Evolutionary conservation across 1,284 basidiomycete genomes (phyloP).

Genomic region (Vanrija sp.): DNA sequence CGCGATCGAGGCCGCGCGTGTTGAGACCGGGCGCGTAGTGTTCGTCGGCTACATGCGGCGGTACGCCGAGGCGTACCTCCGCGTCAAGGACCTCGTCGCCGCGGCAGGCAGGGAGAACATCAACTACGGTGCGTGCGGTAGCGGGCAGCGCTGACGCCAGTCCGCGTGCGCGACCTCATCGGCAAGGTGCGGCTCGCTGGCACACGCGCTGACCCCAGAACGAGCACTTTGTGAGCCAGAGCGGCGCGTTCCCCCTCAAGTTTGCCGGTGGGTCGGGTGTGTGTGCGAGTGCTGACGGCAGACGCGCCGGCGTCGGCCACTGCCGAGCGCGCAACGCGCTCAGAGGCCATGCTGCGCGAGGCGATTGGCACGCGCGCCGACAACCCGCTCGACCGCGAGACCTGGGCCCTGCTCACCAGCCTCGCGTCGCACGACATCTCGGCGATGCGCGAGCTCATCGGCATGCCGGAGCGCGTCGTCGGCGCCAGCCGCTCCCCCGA

Average conservation of each 20-base stretch:
- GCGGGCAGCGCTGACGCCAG: conserved; percentile 2
- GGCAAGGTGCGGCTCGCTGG: conserved; percentile 31
- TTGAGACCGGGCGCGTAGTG: conserved; percentile 18
- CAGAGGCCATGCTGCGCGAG: conserved; percentile 18
- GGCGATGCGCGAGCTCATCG: conserved; percentile 50
- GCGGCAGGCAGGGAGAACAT: not conserved
- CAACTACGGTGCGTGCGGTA: conserved; percentile 7
- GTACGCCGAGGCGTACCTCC: conserved; percentile 45
- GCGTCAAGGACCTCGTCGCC: conserved; percentile 37
- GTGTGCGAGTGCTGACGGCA: conserved; percentile 29
- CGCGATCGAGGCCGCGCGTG: conserved; percentile 21
- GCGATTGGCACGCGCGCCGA: conserved; percentile 23
- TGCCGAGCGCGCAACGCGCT: conserved; percentile 14
- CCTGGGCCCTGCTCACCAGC: conserved; percentile 42
- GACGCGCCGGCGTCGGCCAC: conserved; percentile 33
- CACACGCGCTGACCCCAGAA: conserved; percentile 32
- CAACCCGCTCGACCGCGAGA: conserved; percentile 26
- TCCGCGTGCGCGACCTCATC: conserved; percentile 49
- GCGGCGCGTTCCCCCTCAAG: conserved; percentile 11
- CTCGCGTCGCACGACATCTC: conserved; percentile 48
- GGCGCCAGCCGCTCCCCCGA: conserved; percentile 22
- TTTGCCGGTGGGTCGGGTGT: conserved; percentile 1
- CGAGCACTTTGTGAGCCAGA: conserved; percentile 33
- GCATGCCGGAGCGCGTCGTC: conserved; percentile 41
- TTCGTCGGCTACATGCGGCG: conserved; percentile 50